Evolutionary conservation across 345 rosid species (phyloP), one percentile per base, ranked within the genome.

Genomic region (Salix brachista): DNA sequence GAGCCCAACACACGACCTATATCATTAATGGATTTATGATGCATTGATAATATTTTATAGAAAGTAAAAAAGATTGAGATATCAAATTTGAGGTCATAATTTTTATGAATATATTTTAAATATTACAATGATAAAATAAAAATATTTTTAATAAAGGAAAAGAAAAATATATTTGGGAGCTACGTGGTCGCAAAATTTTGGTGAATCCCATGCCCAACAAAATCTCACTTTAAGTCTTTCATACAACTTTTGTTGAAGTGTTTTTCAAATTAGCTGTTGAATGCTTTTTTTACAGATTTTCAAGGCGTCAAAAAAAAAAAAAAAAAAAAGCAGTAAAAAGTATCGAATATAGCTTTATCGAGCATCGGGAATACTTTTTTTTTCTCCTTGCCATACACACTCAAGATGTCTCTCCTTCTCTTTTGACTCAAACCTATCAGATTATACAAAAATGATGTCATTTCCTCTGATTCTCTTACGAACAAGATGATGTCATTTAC

Each of bases 211-310:
- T 44, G 26, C n/a, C 70, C 54, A 48, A 74, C 75, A 69, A 72
- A 79, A 77, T 78, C 72, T 16, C 34, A 67, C 74, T 50, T 81
- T 62, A 73, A 6, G 76, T 77, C 78, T 79, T 41, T 52, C 65
- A 58, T 71, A 75, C 54, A 42, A 28, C 52, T 19, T 61, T 80
- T 30, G 34, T 18, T 42, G 1, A 19, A 17, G n/a, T 8, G 13
- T 26, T 28, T 54, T 72, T 26, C 13, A 65, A 61, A 42, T 58
- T 25, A 32, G 25, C 56, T 46, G 44, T 78, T 64, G 64, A 48
- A 64, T 78, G 37, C 72, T 68, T 79, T 78, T n/a, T 1, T 18
- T 7, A 28, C 1, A 7, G 70, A 71, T 44, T 28, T 66, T 60
- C 62, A 67, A 58, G 36, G 21, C 25, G 69, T 56, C 66, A 66